Base-by-base conservation (phyloP, 768 basidiomycete genomes). In the Mycena filopes region DNA sequence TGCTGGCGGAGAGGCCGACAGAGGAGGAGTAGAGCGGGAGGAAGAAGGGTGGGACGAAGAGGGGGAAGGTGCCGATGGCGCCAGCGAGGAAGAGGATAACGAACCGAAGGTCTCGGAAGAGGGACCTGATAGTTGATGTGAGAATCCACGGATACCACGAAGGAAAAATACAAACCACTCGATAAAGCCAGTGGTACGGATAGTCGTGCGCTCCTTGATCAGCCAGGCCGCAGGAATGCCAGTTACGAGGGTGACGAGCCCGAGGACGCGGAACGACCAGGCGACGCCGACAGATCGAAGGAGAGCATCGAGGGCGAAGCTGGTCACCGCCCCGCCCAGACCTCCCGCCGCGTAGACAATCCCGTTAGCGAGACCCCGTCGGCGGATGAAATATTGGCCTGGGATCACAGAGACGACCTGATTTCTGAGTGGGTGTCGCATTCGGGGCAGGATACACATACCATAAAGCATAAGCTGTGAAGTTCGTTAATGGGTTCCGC, bases 31-130 rank as follows among this genome's bases (percentile, higher is more conserved):
- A 80, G 12, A 74, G 69, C 1, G 77, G 78, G 48, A 79, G 77
- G 70, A 80, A 79, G 70, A 78, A 80, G 13, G 75, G 74, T 1
- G 78, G 73, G 25, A 78, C 76, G 38, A 80, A 74, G 11, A 77
- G 62, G n/a, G 76, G 78, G 59, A 80, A 80, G 18, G 76, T 77
- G 26, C 73, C 76, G 26, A 78, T 63, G n/a, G 69, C 76, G 31
- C 73, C 75, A 4, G 75, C 76, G n/a, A 78, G 36, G 60, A 74
- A 78, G 9, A 79, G 69, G 9, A 72, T 56, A 16, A 68, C 51
- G 38, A 68, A 68, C 21, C 62, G 62, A n/a, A 49, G n/a, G 65
- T 79, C 76, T 54, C 55, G 67, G 66, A 78, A 78, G 4, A 78
- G 54, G 49, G 70, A 71, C 74, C 76, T 76, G 50, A 2, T 36